phyloP scores from a whole-genome alignment of 2,329 filamentous ascomycete genomes.

The Alternaria triticimaculans region DNA sequence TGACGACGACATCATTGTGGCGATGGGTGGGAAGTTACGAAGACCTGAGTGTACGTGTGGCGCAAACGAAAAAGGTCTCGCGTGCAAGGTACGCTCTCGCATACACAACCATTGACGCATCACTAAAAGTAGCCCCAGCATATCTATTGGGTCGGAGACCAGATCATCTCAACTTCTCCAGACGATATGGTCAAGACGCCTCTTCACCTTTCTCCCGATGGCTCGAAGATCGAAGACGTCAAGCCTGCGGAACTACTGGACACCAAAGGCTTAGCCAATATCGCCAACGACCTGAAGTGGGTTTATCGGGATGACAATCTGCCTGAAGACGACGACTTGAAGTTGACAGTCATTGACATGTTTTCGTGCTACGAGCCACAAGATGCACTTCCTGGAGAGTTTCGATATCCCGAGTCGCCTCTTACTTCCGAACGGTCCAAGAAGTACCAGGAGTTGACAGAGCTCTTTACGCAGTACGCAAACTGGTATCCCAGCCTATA shows the following conservation, averaged over 20 bases:
- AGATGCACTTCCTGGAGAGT: constrained; percentile 43
- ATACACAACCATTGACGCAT: not conserved
- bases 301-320: constrained; percentile 35
- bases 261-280: constrained; percentile 30
- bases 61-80: constrained; percentile 39
- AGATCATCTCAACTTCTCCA: constrained; percentile 37
- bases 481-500: constrained; percentile 36
- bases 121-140: constrained; percentile 34
- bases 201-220: constrained; percentile 40
- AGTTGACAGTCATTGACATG: constrained; percentile 41
- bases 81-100: constrained; percentile 41
- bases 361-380: constrained; percentile 48
- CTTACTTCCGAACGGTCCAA: constrained; percentile 35
- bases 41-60: constrained; percentile 46
- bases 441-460: constrained; percentile 41
- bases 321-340: constrained; percentile 38
- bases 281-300: constrained; percentile 42
- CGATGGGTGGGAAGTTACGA: constrained; percentile 33
- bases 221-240: constrained; percentile 40
- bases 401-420: constrained; percentile 35
- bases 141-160: constrained; percentile 48
- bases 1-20: constrained; percentile 46
- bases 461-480: constrained; percentile 39
- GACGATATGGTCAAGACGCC: constrained; percentile 30
- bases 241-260: constrained; percentile 40